A percentile compares a stretch with the other conserved stretches of the same genome.
phyloP scores from a whole-genome alignment of 331 rosid genomes.

The Prunus yedoensis region DNA sequence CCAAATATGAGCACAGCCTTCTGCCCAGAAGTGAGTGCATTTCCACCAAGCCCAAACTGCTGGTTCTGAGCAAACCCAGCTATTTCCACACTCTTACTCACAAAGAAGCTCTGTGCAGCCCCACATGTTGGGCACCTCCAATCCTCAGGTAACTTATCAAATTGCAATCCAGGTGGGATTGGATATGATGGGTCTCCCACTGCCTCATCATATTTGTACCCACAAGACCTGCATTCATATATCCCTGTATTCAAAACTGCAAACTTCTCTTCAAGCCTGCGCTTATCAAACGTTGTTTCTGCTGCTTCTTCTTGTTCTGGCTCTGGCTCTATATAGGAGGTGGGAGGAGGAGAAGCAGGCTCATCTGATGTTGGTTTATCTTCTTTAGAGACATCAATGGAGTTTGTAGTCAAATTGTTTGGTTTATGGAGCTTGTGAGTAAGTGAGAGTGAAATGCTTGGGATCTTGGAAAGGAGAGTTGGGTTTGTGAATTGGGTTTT shows the following conservation, averaged over 20 bases:
- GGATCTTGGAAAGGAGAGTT: slow-evolving; percentile 18
- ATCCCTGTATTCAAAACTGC: slow-evolving; percentile 88
- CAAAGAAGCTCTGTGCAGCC: slow-evolving; percentile 77
- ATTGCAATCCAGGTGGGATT: slow-evolving; percentile 72
- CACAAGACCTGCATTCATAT: slow-evolving; percentile 92
- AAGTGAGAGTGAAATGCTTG: slow-evolving; percentile 22
- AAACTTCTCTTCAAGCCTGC: slow-evolving; percentile 83
- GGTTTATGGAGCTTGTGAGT: slow-evolving; percentile 25
- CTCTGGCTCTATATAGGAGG: not conserved
- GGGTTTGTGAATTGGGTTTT: slow-evolving; percentile 31
- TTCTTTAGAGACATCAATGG: slow-evolving; percentile 79
- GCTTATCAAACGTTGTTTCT: slow-evolving; percentile 41
- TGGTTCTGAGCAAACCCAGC: slow-evolving; percentile 98
- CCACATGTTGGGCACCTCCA: slow-evolving; percentile 99
- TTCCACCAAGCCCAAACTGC: slow-evolving; percentile 89
- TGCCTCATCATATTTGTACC: slow-evolving; percentile 80
- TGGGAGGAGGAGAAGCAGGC: slow-evolving; percentile 23
- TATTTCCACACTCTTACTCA: slow-evolving; percentile 91
- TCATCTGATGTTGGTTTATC: slow-evolving; percentile 56
- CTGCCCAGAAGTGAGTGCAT: slow-evolving; percentile 84
- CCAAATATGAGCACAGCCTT: slow-evolving; percentile 86
- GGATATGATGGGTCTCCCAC: slow-evolving; percentile 87
- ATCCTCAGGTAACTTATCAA: slow-evolving; percentile 79
- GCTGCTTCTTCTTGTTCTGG: slow-evolving; percentile 2
- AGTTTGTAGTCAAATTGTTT: slow-evolving; percentile 32